Evolutionary conservation across 148 eudicot genomes (phyloP), one percentile per base, ranked within the genome.

Genomic region (Fagopyrum homotropicum): DNA sequence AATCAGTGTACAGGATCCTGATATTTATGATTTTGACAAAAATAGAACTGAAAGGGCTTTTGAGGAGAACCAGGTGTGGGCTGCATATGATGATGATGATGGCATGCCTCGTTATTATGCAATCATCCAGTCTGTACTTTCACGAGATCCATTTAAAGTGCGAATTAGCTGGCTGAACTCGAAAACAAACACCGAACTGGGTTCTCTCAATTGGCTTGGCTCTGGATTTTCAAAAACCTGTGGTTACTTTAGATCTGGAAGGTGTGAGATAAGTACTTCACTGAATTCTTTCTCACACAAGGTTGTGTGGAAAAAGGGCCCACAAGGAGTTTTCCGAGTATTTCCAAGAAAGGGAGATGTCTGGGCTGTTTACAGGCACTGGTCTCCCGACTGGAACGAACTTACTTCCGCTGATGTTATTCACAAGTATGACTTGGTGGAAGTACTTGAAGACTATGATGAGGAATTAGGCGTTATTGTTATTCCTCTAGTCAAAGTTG

Each of bases 51-150:
- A 83, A 72, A 80, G 26, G 54, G 82, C 86, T 76, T 90, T 88
- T 80, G 84, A 75, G 54, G 92, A 85, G 76, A 82, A 85, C 77
- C 92, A 90, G 68, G 87, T 90, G 59, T 90, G 96, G 96, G 92
- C 96, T 82, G 81, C 82, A 69, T 90, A 90, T 80, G 89, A 88
- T 72, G 81, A 86, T 74, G 82, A 79, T 75, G 96, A 90, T 77
- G 96, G 92, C 29, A 89, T 90, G 92, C 96, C 96, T 61, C 81
- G 96, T 43, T 75, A 83, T 73, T 90, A 90, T 82, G 92, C 86
- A 44, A 79, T 85, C 79, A 77, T 90, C 74, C 87, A 84, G 43
- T 74, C 83, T 26, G 81, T 90, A 19, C 77, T 76, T 14, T 88
- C 90, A 73, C 73, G 75, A 71, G 79, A 84, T 78, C 96, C 96